Base-by-base conservation (phyloP, 75 land plant species). In the Selaginella tamariscina region DNA sequence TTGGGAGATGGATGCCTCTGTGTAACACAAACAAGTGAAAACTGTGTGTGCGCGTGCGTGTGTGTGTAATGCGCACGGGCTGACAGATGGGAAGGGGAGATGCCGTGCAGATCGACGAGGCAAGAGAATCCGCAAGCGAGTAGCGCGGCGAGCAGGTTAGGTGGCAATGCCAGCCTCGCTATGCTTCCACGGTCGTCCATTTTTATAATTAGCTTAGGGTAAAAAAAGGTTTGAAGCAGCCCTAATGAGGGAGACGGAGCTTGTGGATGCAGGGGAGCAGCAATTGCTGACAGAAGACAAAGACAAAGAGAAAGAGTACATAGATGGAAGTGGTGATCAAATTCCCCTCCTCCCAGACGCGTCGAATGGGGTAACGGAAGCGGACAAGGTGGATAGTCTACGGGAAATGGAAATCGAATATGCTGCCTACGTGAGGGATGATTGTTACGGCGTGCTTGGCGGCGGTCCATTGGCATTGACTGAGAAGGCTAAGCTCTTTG, bases 361-460 rank as follows among this genome's bases (percentile, higher is more conserved):
- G 49, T 39, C 49, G 49, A 15, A 5, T 5, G 49, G 49, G 49
- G 49, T 15, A 39, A 15, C 49, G 49, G 49, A 5, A 15, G 49
- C 49, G 49, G 15, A 15, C 49, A 39, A 39, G 21, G 31, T 59
- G 22, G 75, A 70, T 29, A 24, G 27, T 13, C 29, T 84, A 24
- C 56, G 73, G 27, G 98, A 94, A 55, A 80, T 94, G 66, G 92
- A 94, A 66, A 72, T 57, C 55, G 87, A 85, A 67, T 90, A 70
- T 73, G 96, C 98, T 9, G 84, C 98, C 0, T 94, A 78, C 68
- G 84, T 90, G 23, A 71, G 98, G 28, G 69, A 70, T 33, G 98
- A 94, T 71, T 80, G 55, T n/a, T 94, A 90, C 68, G 98, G 98
- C 2, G 68, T 75, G 31, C 75, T 88, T 84, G 98, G 98, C 20